Evolutionary conservation across 2,329 filamentous ascomycete genomes (phyloP).

Genomic region (Ascosphaera acerosa): DNA sequence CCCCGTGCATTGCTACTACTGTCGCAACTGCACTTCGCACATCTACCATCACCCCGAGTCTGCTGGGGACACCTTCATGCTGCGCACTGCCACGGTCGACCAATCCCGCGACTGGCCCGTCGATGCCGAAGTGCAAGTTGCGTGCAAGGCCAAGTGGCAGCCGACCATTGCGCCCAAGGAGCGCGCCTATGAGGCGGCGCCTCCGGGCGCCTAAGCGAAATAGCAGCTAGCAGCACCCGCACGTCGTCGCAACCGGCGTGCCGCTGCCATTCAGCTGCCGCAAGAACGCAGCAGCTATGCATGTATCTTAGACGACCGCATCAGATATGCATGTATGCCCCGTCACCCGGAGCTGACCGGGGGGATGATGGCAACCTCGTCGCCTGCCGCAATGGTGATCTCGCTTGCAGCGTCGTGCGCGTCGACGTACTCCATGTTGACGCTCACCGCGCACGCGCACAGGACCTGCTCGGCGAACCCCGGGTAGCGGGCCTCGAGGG

Average conservation of each 20-base stretch:
- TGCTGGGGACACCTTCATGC: constrained; percentile 24
- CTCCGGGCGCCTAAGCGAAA: constrained; percentile 10
- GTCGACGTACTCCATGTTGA: constrained; percentile 22
- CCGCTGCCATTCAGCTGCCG: too few relatives aligned
- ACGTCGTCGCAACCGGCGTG: too few relatives aligned
- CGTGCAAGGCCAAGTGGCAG: constrained; percentile 27
- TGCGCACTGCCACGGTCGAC: constrained; percentile 26
- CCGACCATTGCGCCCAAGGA: constrained; percentile 20
- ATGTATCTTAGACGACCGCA: too few relatives aligned
- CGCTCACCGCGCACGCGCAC: constrained; percentile 16
- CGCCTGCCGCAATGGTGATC: constrained; percentile 13
- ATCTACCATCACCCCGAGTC: constrained; percentile 30
- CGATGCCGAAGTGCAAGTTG: constrained; percentile 29
- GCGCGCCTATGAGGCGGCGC: constrained; percentile 19
- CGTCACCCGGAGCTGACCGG: constrained; percentile 23
- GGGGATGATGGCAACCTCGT: constrained; percentile 23
- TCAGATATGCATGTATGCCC: too few relatives aligned
- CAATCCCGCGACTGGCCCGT: constrained; percentile 23
- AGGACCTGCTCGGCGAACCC: constrained; percentile 18
- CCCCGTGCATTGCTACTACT: constrained; percentile 31
- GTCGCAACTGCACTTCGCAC: constrained; percentile 29
- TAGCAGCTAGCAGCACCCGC: too few relatives aligned
- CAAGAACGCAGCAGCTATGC: too few relatives aligned
- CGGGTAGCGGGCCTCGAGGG: constrained; percentile 17
- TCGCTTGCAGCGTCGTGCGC: constrained; percentile 7